Conservation (phyloP, 345 rosid species). For the Salix dunnii region DNA sequence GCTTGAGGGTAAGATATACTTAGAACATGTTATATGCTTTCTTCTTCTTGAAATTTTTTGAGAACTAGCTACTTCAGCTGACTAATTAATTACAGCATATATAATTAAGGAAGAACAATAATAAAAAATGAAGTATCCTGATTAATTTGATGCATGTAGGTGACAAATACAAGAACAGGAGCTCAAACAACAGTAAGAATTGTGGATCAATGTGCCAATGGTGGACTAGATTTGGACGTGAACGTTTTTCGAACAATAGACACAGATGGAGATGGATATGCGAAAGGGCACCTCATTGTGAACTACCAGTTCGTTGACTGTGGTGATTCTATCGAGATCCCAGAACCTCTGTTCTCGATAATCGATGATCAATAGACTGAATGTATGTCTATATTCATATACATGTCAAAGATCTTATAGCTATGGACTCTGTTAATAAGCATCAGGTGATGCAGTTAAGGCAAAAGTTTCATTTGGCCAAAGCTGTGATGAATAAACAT, state of each 20-base stretch:
- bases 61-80: neutral
- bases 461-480: neutral
- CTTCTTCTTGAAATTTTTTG: neutral
- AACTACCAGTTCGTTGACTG: constrained; percentile 40
- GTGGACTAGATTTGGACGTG: constrained; percentile 55
- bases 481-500: no score
- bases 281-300: constrained; percentile 33
- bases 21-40: neutral
- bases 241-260: constrained; percentile 41
- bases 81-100: neutral
- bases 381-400: no score
- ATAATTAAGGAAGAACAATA: neutral
- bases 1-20: constrained; percentile 36
- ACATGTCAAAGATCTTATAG: neutral
- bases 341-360: neutral
- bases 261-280: constrained; percentile 43
- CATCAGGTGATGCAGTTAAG: neutral
- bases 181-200: constrained; percentile 50
- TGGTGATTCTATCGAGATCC: constrained; percentile 8
- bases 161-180: constrained; percentile 49
- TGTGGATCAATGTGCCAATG: constrained; percentile 63
- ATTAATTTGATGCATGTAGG: constrained; percentile 25
- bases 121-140: neutral
- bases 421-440: neutral
- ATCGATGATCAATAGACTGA: neutral